Base-by-base conservation (phyloP, 2,329 filamentous ascomycete genomes). In the Fusarium pseudocircinatum region DNA sequence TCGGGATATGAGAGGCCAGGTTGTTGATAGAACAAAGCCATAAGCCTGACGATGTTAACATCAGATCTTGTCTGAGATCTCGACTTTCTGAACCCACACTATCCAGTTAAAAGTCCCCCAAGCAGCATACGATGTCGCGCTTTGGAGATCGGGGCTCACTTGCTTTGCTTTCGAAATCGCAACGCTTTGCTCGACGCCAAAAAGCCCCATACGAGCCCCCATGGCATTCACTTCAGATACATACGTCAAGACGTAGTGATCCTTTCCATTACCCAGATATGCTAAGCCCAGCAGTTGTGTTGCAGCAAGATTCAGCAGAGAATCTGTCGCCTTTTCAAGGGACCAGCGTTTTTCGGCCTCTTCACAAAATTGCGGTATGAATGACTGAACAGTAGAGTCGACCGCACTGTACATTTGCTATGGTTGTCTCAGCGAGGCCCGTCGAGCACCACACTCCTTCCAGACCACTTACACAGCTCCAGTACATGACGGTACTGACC, bases 51-150 rank as follows among this genome's bases (percentile, higher is more conserved):
- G 10, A 7, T 16, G 43, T 73, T 18, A 73, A 54, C 16, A 13
- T 13, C 24, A 7, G 15, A 26, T 37, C n/a, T 18, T 13, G 11
- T n/a, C 42, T 6, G n/a, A 46, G 15, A 8, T 58, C n/a, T 28
- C 10, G 65, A n/a, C 22, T 57, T 18, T 36, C 13, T 20, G 36
- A 43, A 67, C 82, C 77, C 67, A 83, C 83, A 81, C 75, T 61
- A 79, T 80, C 81, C 81, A 84, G 61, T 83, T 83, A 53, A 84
- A 84, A 7, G 72, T 62, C 6, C 78, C 79, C 80, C 79, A 81
- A 13, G 79, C 75, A 5, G 79, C 66, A 37, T 78, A 75, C 7
- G 62, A 73, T 10, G 66, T 56, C 26, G 74, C 72, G 9, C 62
- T 72, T 52, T 58, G 63, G 28, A 61, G 32, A n/a, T 63, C 67